Evolutionary conservation across 805 yeast genomes (phyloP), one percentile per base, ranked within the genome.

Genomic region (Candida sanyiensis): DNA sequence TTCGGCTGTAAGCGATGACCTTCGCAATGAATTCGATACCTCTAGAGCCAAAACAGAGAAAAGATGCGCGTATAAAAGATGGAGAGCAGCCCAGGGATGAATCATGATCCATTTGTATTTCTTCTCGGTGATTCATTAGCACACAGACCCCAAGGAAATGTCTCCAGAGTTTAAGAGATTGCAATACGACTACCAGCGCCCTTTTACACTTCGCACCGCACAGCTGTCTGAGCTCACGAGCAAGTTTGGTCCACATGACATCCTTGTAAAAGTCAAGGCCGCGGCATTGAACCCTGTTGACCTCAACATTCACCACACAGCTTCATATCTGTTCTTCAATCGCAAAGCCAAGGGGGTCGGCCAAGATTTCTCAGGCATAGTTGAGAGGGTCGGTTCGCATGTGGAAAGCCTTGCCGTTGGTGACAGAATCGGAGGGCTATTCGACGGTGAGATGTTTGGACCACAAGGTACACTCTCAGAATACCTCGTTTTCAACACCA

Each of bases 261-360:
- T 77, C 5, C 56, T 76, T 4, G 62, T 79, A 39, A 65, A 69
- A 50, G 64, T 71, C 6, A 52, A 57, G 17, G 70, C 79, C 7
- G 70, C 61, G 28, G 80, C 78, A 0, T 55, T 69, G 18, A 79
- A 79, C 51, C 85, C 84, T 8, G 66, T 76, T 17, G 85, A 79
- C 38, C n/a, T 75, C 64, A 64, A 72, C 45, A 73, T 74, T 42
- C 42, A 40, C 52, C 43, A 50, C 42, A 36, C 54, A 9, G 53
- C 48, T 28, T 10, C 48, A 49, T 44, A 67, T 67, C 16, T 49
- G 22, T 18, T 51, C 58, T 15, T 51, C 54, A 37, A 38, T 7
- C 37, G 46, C 20, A 10, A 25, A 30, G 49, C 24, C 49, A 50
- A 57, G 16, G 63, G 74, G 12, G 53, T 65, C 19, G 83, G 83